Conservation (phyloP, 345 rosid species). For the Gynandropsis gynandra region DNA sequence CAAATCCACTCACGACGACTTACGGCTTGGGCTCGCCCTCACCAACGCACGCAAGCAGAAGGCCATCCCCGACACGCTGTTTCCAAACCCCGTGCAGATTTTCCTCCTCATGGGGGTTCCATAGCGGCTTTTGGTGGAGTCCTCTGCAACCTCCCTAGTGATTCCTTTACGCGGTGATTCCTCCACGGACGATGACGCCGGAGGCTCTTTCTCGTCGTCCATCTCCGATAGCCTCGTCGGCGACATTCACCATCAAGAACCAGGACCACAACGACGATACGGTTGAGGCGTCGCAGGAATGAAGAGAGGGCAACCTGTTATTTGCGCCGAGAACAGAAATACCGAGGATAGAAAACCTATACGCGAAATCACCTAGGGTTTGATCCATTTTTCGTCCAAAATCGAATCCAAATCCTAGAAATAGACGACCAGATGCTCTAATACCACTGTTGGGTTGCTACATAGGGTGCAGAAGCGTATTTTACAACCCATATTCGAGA, state of each 20-base stretch:
- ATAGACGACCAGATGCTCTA: no score
- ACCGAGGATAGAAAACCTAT: no score
- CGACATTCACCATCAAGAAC: conserved; percentile 63
- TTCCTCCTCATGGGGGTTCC: conserved; percentile 30
- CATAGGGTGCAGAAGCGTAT: no score
- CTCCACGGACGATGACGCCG: conserved; percentile 35
- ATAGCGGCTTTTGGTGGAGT: conserved; percentile 27
- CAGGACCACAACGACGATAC: conserved; percentile 34
- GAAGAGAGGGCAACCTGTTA: conserved; percentile 28
- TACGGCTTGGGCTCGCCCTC: conserved; percentile 73
- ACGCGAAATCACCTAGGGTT: no score
- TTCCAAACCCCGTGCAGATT: conserved; percentile 21
- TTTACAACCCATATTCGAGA: no score
- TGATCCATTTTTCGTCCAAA: no score
- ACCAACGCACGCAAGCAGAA: conserved; percentile 89
- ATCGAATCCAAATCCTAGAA: no score
- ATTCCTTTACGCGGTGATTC: no score
- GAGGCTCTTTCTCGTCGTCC: conserved; percentile 32
- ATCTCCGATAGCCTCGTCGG: conserved; percentile 37
- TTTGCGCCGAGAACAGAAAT: no score
- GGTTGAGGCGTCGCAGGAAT: conserved; percentile 21
- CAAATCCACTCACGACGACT: no score
- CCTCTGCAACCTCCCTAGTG: conserved; percentile 34
- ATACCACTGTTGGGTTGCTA: no score
- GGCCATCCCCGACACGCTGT: conserved; percentile 46